Evolutionary conservation across 1,139 yeast genomes (phyloP).

Genomic region (Meyerozyma elateridarum): DNA sequence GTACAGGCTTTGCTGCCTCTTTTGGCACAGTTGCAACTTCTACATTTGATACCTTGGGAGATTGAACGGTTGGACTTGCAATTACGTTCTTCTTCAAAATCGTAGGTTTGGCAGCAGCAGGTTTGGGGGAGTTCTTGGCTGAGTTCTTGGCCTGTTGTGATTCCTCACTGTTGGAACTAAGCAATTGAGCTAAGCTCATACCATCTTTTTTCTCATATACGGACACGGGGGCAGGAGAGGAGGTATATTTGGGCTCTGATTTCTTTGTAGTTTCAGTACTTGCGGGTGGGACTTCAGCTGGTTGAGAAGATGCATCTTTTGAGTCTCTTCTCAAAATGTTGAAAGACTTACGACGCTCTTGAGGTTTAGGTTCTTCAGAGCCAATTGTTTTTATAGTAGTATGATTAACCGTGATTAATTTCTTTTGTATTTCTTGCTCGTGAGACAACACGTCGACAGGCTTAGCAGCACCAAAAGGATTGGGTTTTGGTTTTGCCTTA

Average conservation of each 20-base stretch:
- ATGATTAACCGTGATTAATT: slow-evolving; percentile 47
- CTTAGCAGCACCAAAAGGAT: slow-evolving; percentile 51
- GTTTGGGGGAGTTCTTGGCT: slow-evolving; percentile 22
- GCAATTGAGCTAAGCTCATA: slow-evolving; percentile 36
- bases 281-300: too few species aligned
- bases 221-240: slow-evolving; percentile 12
- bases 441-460: slow-evolving; percentile 46
- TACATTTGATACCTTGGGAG: not conserved
- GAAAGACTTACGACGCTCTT: slow-evolving; percentile 14
- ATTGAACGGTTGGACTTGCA: slow-evolving; percentile 5
- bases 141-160: slow-evolving; percentile 12
- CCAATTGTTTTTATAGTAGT: slow-evolving; percentile 56
- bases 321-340: slow-evolving; percentile 10
- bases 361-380: slow-evolving; percentile 15
- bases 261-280: slow-evolving; percentile 4
- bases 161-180: slow-evolving; percentile 20
- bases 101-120: slow-evolving; percentile 28
- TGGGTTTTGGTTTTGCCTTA: slow-evolving; percentile 26
- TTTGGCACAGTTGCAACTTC: not conserved
- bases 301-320: slow-evolving; percentile 5
- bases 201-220: slow-evolving; percentile 13
- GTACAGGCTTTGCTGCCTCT: not conserved
- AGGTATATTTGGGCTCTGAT: slow-evolving; percentile 5
- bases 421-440: slow-evolving; percentile 42
- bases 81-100: slow-evolving; percentile 36